Conservation (phyloP, 768 basidiomycete genomes). For the Macrocybe gigantea region DNA sequence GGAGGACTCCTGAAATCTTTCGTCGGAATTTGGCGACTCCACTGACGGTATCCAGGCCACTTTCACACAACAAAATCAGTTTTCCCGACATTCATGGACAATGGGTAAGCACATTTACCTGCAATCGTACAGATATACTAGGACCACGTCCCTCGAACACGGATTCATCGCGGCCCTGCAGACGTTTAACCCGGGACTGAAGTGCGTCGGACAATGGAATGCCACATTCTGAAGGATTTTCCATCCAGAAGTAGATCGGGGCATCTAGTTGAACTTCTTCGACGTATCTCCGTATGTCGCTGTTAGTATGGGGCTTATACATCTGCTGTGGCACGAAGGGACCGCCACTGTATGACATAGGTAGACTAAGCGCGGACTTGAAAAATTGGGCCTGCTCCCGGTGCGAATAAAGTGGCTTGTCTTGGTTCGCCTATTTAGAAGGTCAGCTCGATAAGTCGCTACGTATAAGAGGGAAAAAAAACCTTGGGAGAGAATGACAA, state of each 20-base stretch:
- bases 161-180: slow-evolving; percentile 52
- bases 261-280: slow-evolving; percentile 58
- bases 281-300: slow-evolving; percentile 72
- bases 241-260: slow-evolving; percentile 59
- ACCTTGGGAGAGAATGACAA: no score
- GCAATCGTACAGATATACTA: slow-evolving; percentile 73
- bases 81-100: no score
- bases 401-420: slow-evolving; percentile 20
- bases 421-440: no score
- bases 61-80: slow-evolving; percentile 17
- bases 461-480: no score
- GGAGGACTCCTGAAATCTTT: slow-evolving; percentile 77
- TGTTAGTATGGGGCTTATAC: slow-evolving; percentile 74
- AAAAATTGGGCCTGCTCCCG: slow-evolving; percentile 42
- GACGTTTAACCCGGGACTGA: slow-evolving; percentile 48
- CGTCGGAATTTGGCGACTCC: slow-evolving; percentile 80
- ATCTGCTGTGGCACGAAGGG: slow-evolving; percentile 66
- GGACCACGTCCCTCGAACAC: slow-evolving; percentile 74
- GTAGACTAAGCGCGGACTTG: slow-evolving; percentile 32
- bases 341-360: slow-evolving; percentile 26
- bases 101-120: slow-evolving; percentile 35
- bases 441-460: no score
- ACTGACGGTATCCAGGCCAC: slow-evolving; percentile 79
- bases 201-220: slow-evolving; percentile 61
- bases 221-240: slow-evolving; percentile 50